Conservation (phyloP, 2,329 filamentous ascomycete genomes). For the Monosporascus sp. region DNA sequence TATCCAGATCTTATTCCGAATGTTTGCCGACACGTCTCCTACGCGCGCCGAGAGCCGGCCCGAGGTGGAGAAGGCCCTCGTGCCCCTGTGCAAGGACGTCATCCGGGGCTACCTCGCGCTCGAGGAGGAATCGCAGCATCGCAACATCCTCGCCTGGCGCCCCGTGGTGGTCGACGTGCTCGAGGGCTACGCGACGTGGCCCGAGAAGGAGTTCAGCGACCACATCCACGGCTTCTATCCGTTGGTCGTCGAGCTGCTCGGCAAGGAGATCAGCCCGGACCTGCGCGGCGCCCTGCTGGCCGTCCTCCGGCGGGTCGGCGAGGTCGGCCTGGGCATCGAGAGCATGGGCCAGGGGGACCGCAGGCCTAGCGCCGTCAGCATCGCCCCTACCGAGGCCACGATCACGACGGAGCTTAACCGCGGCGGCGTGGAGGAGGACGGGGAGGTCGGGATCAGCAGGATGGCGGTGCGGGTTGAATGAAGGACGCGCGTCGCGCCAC, state of each 20-base stretch:
- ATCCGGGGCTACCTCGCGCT: slow-evolving; percentile 78
- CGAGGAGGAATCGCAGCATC: slow-evolving; percentile 93
- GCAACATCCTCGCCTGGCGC: slow-evolving; percentile 95
- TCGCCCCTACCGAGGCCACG: slow-evolving; percentile 8
- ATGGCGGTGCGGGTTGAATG: background rate
- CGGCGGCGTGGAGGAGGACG: slow-evolving; percentile 17
- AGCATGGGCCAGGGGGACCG: slow-evolving; percentile 36
- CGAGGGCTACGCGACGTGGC: slow-evolving; percentile 85
- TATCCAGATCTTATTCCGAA: slow-evolving; percentile 89
- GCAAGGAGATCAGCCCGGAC: slow-evolving; percentile 75
- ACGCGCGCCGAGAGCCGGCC: slow-evolving; percentile 74
- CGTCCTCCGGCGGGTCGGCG: slow-evolving; percentile 76
- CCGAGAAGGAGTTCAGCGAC: slow-evolving; percentile 69
- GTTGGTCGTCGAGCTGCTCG: slow-evolving; percentile 74
- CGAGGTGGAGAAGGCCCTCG: slow-evolving; percentile 85
- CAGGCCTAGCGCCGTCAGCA: slow-evolving; percentile 37
- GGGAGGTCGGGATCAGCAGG: background rate
- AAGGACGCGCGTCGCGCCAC: background rate
- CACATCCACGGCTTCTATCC: slow-evolving; percentile 84
- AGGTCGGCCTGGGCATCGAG: slow-evolving; percentile 59
- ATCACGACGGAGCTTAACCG: slow-evolving; percentile 9
- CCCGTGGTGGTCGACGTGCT: slow-evolving; percentile 96
- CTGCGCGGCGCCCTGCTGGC: slow-evolving; percentile 72
- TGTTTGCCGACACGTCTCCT: slow-evolving; percentile 87
- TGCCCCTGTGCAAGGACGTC: slow-evolving; percentile 93